Conservation (phyloP, 2,329 filamentous ascomycete genomes). For the Pseudogymnoascus sp. region DNA sequence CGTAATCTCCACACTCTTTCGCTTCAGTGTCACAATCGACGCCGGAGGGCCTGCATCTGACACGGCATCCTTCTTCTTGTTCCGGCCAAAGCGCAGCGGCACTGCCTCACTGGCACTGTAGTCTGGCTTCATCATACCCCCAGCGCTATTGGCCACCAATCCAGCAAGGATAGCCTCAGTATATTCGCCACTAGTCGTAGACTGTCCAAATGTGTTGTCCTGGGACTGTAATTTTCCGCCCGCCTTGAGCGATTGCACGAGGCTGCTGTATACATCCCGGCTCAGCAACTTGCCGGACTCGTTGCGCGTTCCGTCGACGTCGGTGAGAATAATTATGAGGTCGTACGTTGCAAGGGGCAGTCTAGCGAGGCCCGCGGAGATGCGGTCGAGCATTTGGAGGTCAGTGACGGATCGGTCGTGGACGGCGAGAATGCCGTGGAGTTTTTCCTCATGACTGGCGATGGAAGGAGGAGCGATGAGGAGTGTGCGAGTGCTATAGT, state of each 20-base stretch:
- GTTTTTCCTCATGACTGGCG: conserved; percentile 71
- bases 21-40: conserved; percentile 26
- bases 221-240: conserved; percentile 63
- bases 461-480: conserved; percentile 87
- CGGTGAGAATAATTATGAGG: conserved; percentile 73
- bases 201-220: conserved; percentile 50
- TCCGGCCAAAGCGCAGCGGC: conserved; percentile 49
- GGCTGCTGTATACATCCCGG: conserved; percentile 57
- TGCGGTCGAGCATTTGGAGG: conserved; percentile 94
- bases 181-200: conserved; percentile 41
- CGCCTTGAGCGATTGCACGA: conserved; percentile 64
- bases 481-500: conserved; percentile 47
- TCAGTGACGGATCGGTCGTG: conserved; percentile 74
- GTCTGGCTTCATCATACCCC: conserved; percentile 68
- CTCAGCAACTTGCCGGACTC: conserved; percentile 60
- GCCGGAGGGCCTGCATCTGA: conserved; percentile 23
- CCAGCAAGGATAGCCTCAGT: conserved; percentile 83
- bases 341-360: conserved; percentile 76
- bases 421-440: conserved; percentile 61
- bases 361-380: conserved; percentile 71
- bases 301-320: conserved; percentile 56
- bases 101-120: conserved; percentile 30
- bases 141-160: conserved; percentile 50
- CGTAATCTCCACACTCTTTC: conserved; percentile 23
- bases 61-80: conserved; percentile 47